Conservation (phyloP, 2,329 filamentous ascomycete species). For the Talaromyces islandicus region DNA sequence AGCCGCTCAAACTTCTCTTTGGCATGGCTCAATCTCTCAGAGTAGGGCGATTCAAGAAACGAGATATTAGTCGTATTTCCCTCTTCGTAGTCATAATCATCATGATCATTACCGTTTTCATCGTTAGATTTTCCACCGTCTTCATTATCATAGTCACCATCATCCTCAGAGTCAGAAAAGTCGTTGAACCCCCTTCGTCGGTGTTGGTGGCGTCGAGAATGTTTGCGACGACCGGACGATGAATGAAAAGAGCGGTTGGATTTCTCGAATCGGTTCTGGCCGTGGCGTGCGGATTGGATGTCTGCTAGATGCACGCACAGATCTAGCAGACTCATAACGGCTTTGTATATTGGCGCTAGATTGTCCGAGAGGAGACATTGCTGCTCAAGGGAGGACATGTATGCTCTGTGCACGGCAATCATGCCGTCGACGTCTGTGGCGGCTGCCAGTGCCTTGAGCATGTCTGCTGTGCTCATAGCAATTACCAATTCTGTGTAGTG, state of each 20-base stretch:
- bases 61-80: slow-evolving; percentile 37
- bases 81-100: slow-evolving; percentile 29
- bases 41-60: slow-evolving; percentile 40
- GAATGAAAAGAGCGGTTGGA: slow-evolving; percentile 21
- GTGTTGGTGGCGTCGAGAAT: slow-evolving; percentile 7
- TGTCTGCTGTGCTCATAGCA: slow-evolving; percentile 50
- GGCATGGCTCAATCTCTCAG: slow-evolving; percentile 51
- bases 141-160: slow-evolving; percentile 9
- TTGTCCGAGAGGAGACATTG: slow-evolving; percentile 65
- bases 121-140: slow-evolving; percentile 14
- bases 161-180: slow-evolving; percentile 15
- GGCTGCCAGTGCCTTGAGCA: slow-evolving; percentile 52
- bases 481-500: slow-evolving; percentile 73
- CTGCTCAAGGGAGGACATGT: slow-evolving; percentile 57
- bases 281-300: slow-evolving; percentile 41
- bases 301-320: slow-evolving; percentile 65
- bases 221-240: background rate
- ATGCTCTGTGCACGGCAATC: slow-evolving; percentile 62
- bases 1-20: slow-evolving; percentile 59
- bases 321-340: slow-evolving; percentile 70
- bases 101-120: slow-evolving; percentile 19
- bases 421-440: slow-evolving; percentile 75
- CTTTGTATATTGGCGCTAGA: slow-evolving; percentile 64
- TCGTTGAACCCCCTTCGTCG: slow-evolving; percentile 14
- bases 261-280: slow-evolving; percentile 32